Base-by-base conservation (phyloP, 192 early-diverging fungal genomes). In the Phlyctochytrium arcticum region DNA sequence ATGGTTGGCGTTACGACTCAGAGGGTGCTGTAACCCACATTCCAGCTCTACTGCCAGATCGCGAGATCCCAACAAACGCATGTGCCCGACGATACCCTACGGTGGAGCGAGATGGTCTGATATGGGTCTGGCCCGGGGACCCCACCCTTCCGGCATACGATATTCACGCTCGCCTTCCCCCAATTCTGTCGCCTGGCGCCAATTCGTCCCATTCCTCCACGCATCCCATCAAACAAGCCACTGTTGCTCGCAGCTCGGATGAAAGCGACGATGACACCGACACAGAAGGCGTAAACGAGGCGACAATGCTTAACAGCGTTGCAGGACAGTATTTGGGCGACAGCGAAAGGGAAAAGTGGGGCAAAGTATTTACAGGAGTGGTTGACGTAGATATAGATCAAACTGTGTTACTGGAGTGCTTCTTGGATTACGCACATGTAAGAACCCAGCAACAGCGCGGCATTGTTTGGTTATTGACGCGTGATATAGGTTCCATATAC, bases 1-100 rank as follows among this genome's bases (percentile, higher is more conserved):
- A 79, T 62, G 77, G 77, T 33, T 79, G 77, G 77, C 70, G 69
- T 9, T 75, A 76, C 39, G 59, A 72, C 48, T 47, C 73, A 12
- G 62, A 73, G 15, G 77, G 77, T 5, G 36, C 23, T 7, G 64
- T 67, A 23, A 58, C 60, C n/a, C 54, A 73, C 21, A 65, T 79
- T 17, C 77, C 77, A 3, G 57, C 56, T 10, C 48, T 67, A 32
- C 47, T 67, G 23, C 44, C 55, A 17, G 65, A 67, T 35, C 24
- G 65, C 5, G 54, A 66, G 17, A 66, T 66, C 19, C 64, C 64
- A 9, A 55, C 36, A 23, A 66, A 66, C 33, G 64, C 64, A 9
- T 55, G 54, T 32, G 64, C 64, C 24, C 33, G 54, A 21, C 53
- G 64, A 9, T 66, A 66, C 46, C 64, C 64, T 6, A 66, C 64